A percentile compares a stretch with the other conserved stretches of the same genome.
These are phyloP conservation scores for Sporothrix pallida DNA, from an alignment of 2,329 filamentous ascomycete genomes.

Conservation along the genomic window DNA sequence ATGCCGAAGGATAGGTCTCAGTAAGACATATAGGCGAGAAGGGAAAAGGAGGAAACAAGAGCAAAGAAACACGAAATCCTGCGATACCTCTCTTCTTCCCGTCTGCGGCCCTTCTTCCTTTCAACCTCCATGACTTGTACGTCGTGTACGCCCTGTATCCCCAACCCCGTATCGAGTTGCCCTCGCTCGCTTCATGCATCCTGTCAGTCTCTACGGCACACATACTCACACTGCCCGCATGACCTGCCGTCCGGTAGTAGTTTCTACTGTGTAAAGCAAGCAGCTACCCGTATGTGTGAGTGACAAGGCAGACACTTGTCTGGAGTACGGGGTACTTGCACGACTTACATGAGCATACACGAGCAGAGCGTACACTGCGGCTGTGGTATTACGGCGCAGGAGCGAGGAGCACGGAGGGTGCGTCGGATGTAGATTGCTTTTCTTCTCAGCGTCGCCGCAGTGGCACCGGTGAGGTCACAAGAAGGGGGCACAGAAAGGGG, in stretches of 20 bases:
- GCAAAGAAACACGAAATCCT: neutral
- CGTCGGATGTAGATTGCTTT: constrained; percentile 10
- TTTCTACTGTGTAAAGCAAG: neutral
- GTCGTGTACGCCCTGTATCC: neutral
- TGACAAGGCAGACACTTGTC: neutral
- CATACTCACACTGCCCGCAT: neutral
- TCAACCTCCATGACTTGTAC: neutral
- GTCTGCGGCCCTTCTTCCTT: neutral
- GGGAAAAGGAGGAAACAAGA: no score
- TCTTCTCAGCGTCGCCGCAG: constrained; percentile 16
- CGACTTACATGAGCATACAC: no score
- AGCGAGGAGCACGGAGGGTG: neutral
- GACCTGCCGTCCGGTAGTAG: neutral
- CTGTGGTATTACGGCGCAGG: constrained; percentile 19
- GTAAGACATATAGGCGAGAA: constrained; percentile 14
- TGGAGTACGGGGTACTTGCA: no score
- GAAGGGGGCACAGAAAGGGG: neutral
- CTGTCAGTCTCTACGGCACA: neutral
- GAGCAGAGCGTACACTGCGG: no score
- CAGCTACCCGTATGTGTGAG: neutral
- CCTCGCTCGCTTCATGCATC: neutral
- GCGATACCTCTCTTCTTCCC: neutral
- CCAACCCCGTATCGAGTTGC: constrained; percentile 5
- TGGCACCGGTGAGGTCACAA: constrained; percentile 7
- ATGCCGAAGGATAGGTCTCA: neutral